Percentiles rank a stretch among this genome's conserved stretches.
phyloP scores from a whole-genome alignment of 176 grass and related monocot species.

The Cocos nucifera region DNA sequence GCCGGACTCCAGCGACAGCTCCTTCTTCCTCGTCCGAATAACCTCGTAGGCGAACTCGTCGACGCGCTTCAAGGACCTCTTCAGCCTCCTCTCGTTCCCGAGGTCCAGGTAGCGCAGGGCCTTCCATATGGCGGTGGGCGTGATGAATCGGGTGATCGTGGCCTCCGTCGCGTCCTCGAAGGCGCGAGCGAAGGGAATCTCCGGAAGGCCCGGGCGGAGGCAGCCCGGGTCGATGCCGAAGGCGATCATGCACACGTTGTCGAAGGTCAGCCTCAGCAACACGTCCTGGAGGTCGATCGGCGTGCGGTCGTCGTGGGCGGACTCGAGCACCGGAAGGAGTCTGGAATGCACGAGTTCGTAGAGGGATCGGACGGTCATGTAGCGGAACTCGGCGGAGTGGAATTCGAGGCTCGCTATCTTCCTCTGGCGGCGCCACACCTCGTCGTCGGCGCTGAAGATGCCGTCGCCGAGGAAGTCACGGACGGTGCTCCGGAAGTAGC shows the following conservation, averaged over 20 bases:
- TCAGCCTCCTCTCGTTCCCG: constrained; percentile 54
- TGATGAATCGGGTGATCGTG: constrained; percentile 64
- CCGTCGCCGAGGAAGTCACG: constrained; percentile 86
- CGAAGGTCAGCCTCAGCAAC: constrained; percentile 83
- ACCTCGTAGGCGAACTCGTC: constrained; percentile 90
- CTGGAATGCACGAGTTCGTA: constrained; percentile 76
- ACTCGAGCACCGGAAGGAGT: constrained; percentile 60
- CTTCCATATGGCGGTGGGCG: constrained; percentile 74
- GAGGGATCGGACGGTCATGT: constrained; percentile 50
- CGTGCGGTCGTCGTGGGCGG: neutral
- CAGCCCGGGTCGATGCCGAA: constrained; percentile 85
- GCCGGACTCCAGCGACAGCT: constrained; percentile 14
- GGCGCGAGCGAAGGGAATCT: constrained; percentile 78
- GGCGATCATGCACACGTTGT: constrained; percentile 96
- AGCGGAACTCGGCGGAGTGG: constrained; percentile 89
- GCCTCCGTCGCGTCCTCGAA: constrained; percentile 97
- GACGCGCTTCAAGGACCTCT: constrained; percentile 41
- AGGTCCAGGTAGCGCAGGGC: constrained; percentile 50
- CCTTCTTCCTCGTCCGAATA: constrained; percentile 59
- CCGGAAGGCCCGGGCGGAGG: constrained; percentile 45
- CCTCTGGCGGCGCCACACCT: constrained; percentile 61
- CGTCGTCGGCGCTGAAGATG: constrained; percentile 90
- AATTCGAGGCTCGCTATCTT: constrained; percentile 92
- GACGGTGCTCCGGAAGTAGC: constrained; percentile 73
- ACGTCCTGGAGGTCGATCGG: constrained; percentile 79